Percentiles rank a stretch among this genome's conserved stretches.
Evolutionary conservation across 257 asterid genomes (phyloP).

Genomic region (Buddleja alternifolia): DNA sequence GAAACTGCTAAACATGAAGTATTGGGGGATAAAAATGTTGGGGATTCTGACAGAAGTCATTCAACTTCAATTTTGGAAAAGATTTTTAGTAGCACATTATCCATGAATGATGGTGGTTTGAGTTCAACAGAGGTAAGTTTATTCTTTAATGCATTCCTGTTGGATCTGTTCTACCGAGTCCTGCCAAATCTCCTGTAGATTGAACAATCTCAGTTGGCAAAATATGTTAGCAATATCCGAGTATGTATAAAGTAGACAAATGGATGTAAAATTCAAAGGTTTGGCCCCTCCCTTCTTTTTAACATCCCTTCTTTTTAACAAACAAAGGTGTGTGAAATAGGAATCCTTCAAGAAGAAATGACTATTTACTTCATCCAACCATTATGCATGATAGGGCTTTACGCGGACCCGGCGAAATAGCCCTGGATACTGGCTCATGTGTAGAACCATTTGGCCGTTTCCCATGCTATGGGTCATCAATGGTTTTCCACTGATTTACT

Average conservation of each 20-base stretch:
- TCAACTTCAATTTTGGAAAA: constrained; percentile 63
- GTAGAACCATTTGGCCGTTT: background rate
- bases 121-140: constrained; percentile 51
- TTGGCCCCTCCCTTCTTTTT: background rate
- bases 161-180: background rate
- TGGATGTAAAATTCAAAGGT: background rate
- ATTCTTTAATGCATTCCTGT: constrained; percentile 20
- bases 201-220: background rate
- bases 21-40: constrained; percentile 41
- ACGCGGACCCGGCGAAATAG: too few species aligned
- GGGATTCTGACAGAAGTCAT: constrained; percentile 42
- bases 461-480: background rate
- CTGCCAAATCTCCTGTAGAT: constrained; percentile 10
- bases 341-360: too few species aligned
- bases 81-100: constrained; percentile 59
- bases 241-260: background rate
- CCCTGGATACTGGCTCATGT: background rate
- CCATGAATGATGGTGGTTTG: constrained; percentile 44
- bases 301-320: too few species aligned
- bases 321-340: constrained; percentile 9
- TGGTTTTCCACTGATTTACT: background rate
- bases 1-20: constrained; percentile 39
- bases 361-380: too few species aligned
- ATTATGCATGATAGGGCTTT: too few species aligned
- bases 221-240: background rate